Base-by-base conservation (phyloP, 345 rosid species). In the Melaleuca quinquenervia region DNA sequence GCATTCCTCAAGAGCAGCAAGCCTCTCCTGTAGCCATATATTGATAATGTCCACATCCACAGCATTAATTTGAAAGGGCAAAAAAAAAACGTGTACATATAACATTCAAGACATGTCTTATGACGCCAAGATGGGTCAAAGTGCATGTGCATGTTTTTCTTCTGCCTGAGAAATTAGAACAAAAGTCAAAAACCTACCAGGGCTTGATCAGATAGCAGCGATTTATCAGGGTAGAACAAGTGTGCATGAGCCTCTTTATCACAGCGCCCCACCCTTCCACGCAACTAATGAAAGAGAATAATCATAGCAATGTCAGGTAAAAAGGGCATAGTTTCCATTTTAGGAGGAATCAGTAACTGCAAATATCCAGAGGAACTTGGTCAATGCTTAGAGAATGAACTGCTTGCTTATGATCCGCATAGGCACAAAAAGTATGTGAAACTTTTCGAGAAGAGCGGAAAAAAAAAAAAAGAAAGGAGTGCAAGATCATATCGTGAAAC, bases 231-330 rank as follows among this genome's bases (percentile, higher is more conserved):
- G 93, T 96, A 97, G 93, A 96, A 97, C 86, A 97, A 93, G 92
- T 95, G 89, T 50, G 99, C 99, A 90, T 94, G 93, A 88, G 99
- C 99, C 92, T 97, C 98, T 88, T 93, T 96, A 91, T 94, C 99
- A 20, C 98, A 98, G 62, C 99, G 96, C 44, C 99, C 98, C 89
- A 97, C 99, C 91, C 99, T 94, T 92, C 99, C 98, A 83, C 98
- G 98, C 93, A 96, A 89, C 99, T 97, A 88, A 89, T n/a, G 84
- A 54, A 85, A 89, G 83, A 22, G 84, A 87, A 84, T 87, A 51
- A 87, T n/a, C 80, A 45, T 84, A 60, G 85, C 54, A 84, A 84
- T 84, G 85, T 84, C 85, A 84, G 80, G 41, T 5, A 58, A 44
- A 84, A 75, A 78, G 45, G n/a, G 44, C 60, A 75, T 5, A 32